Evolutionary conservation across 208 protist species (phyloP).

Genomic region (Leishmania tarentolae): DNA sequence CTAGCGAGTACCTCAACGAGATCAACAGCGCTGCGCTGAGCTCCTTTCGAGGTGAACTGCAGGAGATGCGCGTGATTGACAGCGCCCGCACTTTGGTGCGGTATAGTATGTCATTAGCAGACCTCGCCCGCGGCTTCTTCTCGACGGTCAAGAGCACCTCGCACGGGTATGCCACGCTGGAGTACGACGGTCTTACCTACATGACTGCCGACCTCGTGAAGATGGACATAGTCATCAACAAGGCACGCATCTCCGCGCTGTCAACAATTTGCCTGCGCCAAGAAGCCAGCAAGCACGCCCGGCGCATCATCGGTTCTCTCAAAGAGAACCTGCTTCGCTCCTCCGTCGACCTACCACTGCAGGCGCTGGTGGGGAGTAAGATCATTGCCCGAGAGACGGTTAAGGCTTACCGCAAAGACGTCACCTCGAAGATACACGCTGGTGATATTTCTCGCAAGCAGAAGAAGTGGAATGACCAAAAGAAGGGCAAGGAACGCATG

Average conservation of each 20-base stretch:
- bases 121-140: constrained; percentile 97
- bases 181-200: constrained; percentile 95
- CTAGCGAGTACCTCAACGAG: constrained; percentile 82
- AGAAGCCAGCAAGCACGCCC: constrained; percentile 60
- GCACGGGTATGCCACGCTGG: constrained; percentile 94
- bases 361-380: constrained; percentile 88
- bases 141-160: constrained; percentile 90
- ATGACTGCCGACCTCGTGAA: constrained; percentile 90
- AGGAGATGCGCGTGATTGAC: constrained; percentile 81
- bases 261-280: constrained; percentile 84
- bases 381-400: constrained; percentile 94
- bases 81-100: constrained; percentile 62
- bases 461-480: constrained; percentile 97
- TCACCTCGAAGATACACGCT: constrained; percentile 95
- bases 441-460: constrained; percentile 96
- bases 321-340: constrained; percentile 89
- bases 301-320: constrained; percentile 81
- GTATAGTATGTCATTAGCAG: constrained; percentile 94
- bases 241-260: constrained; percentile 91
- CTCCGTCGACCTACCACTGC: constrained; percentile 92
- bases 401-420: constrained; percentile 94
- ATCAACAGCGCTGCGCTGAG: constrained; percentile 84
- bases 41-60: constrained; percentile 68
- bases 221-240: constrained; percentile 93
- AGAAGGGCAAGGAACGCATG: constrained; percentile 97